Percentiles rank a stretch among this genome's conserved stretches.
Evolutionary conservation across 192 early-diverging fungal species (phyloP).

Genomic region (Entrophospora sp.): DNA sequence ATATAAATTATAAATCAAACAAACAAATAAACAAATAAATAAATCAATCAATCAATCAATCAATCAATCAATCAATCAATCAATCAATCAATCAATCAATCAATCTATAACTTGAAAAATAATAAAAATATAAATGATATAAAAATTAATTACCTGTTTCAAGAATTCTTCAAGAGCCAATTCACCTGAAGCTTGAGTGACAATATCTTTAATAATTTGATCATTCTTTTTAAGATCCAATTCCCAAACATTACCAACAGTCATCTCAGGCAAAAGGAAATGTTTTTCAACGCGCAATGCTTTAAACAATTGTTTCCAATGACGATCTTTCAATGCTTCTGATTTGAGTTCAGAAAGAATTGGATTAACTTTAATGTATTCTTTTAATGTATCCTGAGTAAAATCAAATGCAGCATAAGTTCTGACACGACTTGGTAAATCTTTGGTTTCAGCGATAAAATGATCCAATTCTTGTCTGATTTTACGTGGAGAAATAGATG

Average conservation of each 20-base stretch:
- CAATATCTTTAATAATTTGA: constrained; percentile 73
- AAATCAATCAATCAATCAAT: too few species aligned
- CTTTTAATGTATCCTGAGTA: constrained; percentile 76
- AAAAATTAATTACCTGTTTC: constrained; percentile 44
- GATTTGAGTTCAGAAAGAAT: constrained; percentile 87
- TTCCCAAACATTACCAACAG: constrained; percentile 93
- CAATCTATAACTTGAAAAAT: too few species aligned
- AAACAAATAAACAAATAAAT: too few species aligned
- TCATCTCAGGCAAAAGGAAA: constrained; percentile 70
- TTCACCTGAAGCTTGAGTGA: constrained; percentile 93
- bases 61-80: too few species aligned
- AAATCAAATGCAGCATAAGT: constrained; percentile 96
- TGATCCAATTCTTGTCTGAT: constrained; percentile 79
- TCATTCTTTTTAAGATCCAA: constrained; percentile 85
- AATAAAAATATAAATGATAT: neutral
- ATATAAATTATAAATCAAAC: too few species aligned
- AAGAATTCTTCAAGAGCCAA: constrained; percentile 99
- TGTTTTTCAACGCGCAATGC: constrained; percentile 64
- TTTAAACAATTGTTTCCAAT: constrained; percentile 95
- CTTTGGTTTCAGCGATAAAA: constrained; percentile 72
- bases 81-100: too few species aligned
- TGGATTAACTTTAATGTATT: constrained; percentile 71
- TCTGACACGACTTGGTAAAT: constrained; percentile 93
- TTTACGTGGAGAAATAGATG: constrained; percentile 80
- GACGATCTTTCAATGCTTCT: constrained; percentile 90